Evolutionary conservation across 139 green algal species (phyloP), one percentile per base, ranked within the genome.

Genomic region (Chlorella sorokiniana): DNA sequence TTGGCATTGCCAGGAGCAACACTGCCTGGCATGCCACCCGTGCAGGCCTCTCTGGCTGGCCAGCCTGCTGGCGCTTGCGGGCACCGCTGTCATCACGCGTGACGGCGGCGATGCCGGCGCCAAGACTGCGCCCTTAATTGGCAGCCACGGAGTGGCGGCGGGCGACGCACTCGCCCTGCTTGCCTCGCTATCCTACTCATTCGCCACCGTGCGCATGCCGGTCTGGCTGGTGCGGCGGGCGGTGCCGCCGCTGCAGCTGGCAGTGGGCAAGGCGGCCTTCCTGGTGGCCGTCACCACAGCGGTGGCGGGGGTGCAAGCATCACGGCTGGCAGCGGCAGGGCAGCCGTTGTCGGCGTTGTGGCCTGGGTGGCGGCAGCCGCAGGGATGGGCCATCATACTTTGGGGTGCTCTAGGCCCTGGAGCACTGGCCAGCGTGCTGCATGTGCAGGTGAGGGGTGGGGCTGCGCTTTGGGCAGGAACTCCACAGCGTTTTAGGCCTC

Each of bases 161-260:
- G 64, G 72, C 1, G 71, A 84, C 40, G 44, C 69, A 3, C 29
- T 61, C 11, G 79, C 61, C n/a, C 41, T 88, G 31, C 42, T 67
- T 38, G 84, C 84, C 1, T 69, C 84, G 1, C 38, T 88, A 18
- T 79, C 31, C 29, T 87, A 88, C 67, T 81, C 72, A 6, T n/a
- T 82, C 16, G 51, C 80, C 33, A 84, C 63, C 2, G 81, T 88
- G n/a, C 51, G 84, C 29, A 86, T 88, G 27, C 70, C 62, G 11
- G 51, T 25, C 3, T 88, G 81, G 70, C 79, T 81, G n/a, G 33
- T 76, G 63, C 71, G 33, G 41, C 51, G 23, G 3, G 29, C 23
- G 10, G 61, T 87, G 20, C 14, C 20, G 5, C 45, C 81, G 45
- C 61, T 88, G 62, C 42, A 67, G 38, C 71, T 88, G 41, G 84